Base-by-base conservation (phyloP, 2,329 filamentous ascomycete species). In the Phaeosphaeria sp. region DNA sequence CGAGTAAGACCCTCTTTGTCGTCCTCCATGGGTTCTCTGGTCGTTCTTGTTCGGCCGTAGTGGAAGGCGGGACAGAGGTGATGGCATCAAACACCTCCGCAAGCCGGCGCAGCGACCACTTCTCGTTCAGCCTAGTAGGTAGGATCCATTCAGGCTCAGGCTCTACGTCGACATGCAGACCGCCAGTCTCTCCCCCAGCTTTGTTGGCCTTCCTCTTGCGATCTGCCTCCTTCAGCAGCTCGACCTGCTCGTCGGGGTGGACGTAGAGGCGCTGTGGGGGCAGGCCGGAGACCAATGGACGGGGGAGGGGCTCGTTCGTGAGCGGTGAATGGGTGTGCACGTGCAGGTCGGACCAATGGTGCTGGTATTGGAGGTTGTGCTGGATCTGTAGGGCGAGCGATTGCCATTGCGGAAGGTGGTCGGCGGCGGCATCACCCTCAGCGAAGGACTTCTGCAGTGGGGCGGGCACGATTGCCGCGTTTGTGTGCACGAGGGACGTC, bases 241-340 rank as follows among this genome's bases (percentile, higher is more conserved):
- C 87, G 63, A 91, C 87, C 78, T 94, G 91, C 78, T 93, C 91
- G 74, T 95, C 91, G 1, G 91, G 91, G 71, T 95, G 91, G 51
- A 91, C 82, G 76, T 95, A 94, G 43, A 93, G 82, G 46, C 89
- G 85, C 45, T 85, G 84, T 0, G 91, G 90, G 1, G 91, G 91
- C 3, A 93, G 78, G 24, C 91, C 91, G 21, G 87, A 89, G 55
- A 95, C 82, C 51, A 94, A 75, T 6, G 88, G 87, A 20, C 91
- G 84, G 1, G 84, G 79, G 9, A 87, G 81, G 11, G 68, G 71
- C 25, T 58, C 51, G 20, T 74, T 69, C 56, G 77, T 73, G 64
- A 78, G 51, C 20, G 78, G 77, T 43, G 81, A 78, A 53, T 79
- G 75, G 1, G 77, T 82, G 74, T 89, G 83, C 20, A 87, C 71